Evolutionary conservation across 805 yeast genomes (phyloP), one percentile per base, ranked within the genome.

Genomic region (Spathaspora gorwiae): DNA sequence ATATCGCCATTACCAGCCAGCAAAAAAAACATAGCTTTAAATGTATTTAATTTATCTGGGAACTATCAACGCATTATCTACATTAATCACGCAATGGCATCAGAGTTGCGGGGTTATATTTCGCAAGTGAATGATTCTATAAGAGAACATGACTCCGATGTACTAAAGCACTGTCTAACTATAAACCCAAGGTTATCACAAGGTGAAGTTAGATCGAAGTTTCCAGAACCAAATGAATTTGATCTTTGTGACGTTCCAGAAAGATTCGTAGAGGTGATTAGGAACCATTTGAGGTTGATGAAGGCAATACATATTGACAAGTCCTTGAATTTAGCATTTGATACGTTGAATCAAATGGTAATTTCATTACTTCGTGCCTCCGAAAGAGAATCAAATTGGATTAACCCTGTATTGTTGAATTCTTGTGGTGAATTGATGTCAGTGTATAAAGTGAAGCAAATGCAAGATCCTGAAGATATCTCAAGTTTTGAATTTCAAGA

Each of bases 321-420:
- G 43, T 64, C 68, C 42, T 60, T 73, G 24, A 63, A 60, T 27
- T 43, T 48, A 47, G 54, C 73, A 36, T 72, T 63, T 53, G 48
- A 27, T 37, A 61, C 47, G 59, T 65, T 68, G 39, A 66, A 72
- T 43, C 72, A 68, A 12, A 59, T 80, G 57, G 64, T 79, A 46
- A 65, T 65, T 45, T 55, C 68, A 11, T 54, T 81, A 49, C 78
- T 78, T 44, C 59, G 85, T 39, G 76, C 73, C 34, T 80, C 82
- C 1, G 84, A 78, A 43, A 55, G 62, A 7, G 78, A 79, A 54
- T 64, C 74, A 3, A 71, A 67, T 43, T 81, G 86, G 86, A 68
- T 80, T 13, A 65, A 75, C 43, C 58, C 55, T 6, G 68, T 78
- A 3, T 56, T 79, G 44, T 68, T 72, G 48, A 60, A 57, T 37